phyloP scores from a whole-genome alignment of 192 early-diverging fungal species.

The Coemansia sp. region DNA sequence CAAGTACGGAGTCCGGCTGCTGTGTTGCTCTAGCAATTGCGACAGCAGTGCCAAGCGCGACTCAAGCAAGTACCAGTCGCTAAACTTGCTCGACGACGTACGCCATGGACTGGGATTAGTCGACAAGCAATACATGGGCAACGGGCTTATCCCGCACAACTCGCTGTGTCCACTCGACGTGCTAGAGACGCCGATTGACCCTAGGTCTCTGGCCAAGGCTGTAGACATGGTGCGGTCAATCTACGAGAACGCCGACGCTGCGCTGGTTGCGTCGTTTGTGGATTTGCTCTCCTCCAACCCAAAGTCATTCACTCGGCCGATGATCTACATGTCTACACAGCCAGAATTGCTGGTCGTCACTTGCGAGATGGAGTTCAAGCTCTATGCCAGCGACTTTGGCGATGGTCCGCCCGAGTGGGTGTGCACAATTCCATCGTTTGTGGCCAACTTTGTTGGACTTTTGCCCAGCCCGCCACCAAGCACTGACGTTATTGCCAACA shows the following conservation, averaged over 20 bases:
- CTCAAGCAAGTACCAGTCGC: constrained; percentile 25
- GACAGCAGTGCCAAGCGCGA: neutral
- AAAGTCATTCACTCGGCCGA: constrained; percentile 45
- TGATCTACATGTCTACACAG: constrained; percentile 33
- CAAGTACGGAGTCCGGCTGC: neutral
- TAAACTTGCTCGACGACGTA: constrained; percentile 42
- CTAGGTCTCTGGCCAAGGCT: constrained; percentile 22
- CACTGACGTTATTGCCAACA: constrained; percentile 46
- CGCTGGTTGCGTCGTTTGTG: constrained; percentile 41
- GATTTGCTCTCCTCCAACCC: constrained; percentile 38
- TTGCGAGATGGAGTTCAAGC: constrained; percentile 44
- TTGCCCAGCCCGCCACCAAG: constrained; percentile 47
- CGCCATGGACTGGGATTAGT: constrained; percentile 35
- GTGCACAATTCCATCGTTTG: constrained; percentile 49
- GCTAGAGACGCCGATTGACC: constrained; percentile 28
- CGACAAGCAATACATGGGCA: constrained; percentile 45
- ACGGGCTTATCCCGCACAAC: constrained; percentile 46
- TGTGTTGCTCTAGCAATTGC: neutral
- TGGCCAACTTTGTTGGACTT: constrained; percentile 53
- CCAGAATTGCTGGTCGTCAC: constrained; percentile 41
- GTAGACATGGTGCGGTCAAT: constrained; percentile 15
- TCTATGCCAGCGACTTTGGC: constrained; percentile 49
- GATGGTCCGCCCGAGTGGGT: constrained; percentile 48
- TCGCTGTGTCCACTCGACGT: constrained; percentile 28
- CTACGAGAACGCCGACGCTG: constrained; percentile 34